Percentiles rank a stretch among this genome's conserved stretches.
These are phyloP conservation scores for Sclerotinia glacialis DNA, from an alignment of 2,329 filamentous ascomycete species.

Conservation along the genomic window DNA sequence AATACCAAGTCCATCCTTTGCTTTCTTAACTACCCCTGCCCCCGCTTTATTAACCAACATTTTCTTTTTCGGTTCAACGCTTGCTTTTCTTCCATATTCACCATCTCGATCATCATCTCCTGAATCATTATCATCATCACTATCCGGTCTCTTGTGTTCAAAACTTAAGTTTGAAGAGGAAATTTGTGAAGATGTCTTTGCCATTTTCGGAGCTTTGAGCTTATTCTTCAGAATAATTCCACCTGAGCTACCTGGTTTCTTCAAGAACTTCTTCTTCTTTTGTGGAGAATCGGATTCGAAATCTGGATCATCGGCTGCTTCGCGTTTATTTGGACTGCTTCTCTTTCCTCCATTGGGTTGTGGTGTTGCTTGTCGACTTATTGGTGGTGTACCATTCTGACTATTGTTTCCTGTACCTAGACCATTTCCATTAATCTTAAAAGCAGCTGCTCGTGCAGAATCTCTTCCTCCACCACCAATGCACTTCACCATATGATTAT, in stretches of 20 bases:
- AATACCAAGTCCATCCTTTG: constrained; percentile 16
- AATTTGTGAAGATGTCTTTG: constrained; percentile 27
- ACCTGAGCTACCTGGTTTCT: constrained; percentile 27
- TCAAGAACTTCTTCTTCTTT: constrained; percentile 37
- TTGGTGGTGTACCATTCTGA: constrained; percentile 57
- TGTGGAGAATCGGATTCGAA: constrained; percentile 35
- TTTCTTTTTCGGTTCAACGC: constrained; percentile 35
- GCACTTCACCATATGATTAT: constrained; percentile 67
- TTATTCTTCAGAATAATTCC: constrained; percentile 27
- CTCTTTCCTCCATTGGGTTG: constrained; percentile 34
- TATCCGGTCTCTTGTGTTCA: constrained; percentile 30
- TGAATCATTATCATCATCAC: constrained; percentile 31
- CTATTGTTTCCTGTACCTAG: constrained; percentile 40
- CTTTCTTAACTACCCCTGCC: constrained; percentile 23
- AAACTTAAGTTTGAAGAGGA: constrained; percentile 33
- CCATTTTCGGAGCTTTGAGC: constrained; percentile 34
- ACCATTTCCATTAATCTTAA: constrained; percentile 58
- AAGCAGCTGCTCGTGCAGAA: constrained; percentile 59
- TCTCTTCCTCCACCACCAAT: constrained; percentile 64
- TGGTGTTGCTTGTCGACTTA: constrained; percentile 62
- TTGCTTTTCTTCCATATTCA: constrained; percentile 32
- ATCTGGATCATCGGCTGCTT: constrained; percentile 37
- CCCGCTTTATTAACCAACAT: constrained; percentile 24
- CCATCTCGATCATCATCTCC: constrained; percentile 36
- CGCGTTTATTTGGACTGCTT: constrained; percentile 37